phyloP scores from a whole-genome alignment of 805 yeast genomes.

The Metschnikowia henanensis region DNA sequence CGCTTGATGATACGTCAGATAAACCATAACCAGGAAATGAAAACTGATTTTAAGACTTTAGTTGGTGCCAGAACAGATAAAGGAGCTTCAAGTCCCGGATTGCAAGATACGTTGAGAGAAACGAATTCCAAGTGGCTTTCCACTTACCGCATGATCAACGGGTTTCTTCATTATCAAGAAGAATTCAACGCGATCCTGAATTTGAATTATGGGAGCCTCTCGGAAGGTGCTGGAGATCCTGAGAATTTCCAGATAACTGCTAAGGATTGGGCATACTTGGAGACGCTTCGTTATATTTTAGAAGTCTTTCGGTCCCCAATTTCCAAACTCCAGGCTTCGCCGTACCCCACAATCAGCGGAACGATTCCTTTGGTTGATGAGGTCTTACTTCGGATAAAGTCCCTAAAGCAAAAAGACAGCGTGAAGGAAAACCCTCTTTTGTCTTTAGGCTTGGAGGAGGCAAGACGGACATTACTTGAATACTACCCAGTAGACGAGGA shows the following conservation, averaged over 20 bases:
- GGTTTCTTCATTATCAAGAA: not conserved
- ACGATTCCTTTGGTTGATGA: not conserved
- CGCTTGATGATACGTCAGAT: slow-evolving; percentile 4
- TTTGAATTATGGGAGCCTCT: not conserved
- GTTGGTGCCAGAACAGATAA: not conserved
- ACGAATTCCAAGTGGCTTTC: slow-evolving; percentile 3
- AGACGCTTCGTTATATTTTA: not conserved
- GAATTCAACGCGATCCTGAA: not conserved
- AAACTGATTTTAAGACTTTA: not conserved
- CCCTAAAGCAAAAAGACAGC: not conserved
- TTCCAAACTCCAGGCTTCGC: not conserved
- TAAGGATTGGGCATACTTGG: not conserved
- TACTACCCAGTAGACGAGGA: not conserved
- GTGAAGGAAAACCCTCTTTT: not conserved
- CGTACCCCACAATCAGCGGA: not conserved
- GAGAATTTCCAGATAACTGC: not conserved
- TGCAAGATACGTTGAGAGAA: not conserved
- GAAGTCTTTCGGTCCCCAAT: not conserved
- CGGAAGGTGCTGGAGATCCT: not conserved
- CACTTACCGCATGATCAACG: slow-evolving; percentile 5
- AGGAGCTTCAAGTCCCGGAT: not conserved
- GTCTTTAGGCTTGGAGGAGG: not conserved
- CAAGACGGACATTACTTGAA: not conserved
- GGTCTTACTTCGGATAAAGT: not conserved
- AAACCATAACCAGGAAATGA: not conserved